These are phyloP conservation scores for Aspergillus incahuasiensis DNA, from an alignment of 495 filamentous ascomycete genomes.

Conservation along the genomic window DNA sequence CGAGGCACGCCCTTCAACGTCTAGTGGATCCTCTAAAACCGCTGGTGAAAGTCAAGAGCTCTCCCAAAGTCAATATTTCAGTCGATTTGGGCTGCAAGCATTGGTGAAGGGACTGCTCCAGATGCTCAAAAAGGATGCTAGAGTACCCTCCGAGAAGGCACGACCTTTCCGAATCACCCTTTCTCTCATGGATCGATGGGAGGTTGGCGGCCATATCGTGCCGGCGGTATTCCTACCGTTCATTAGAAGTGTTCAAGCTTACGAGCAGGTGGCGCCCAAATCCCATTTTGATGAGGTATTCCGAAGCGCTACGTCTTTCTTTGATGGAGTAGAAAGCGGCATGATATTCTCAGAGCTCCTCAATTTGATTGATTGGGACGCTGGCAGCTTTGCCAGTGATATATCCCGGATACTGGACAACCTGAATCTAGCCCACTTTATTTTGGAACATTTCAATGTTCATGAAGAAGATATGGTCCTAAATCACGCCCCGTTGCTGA, in stretches of 20 bases:
- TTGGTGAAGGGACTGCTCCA: conserved; percentile 69
- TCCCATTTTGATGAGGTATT: conserved; percentile 80
- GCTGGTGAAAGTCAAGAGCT: conserved; percentile 40
- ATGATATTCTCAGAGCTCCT: conserved; percentile 87
- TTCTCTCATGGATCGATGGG: conserved; percentile 96
- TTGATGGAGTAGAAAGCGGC: conserved; percentile 91
- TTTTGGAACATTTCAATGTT: conserved; percentile 84
- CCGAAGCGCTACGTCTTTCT: conserved; percentile 89
- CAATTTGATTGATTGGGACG: conserved; percentile 36
- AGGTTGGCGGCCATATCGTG: conserved; percentile 85
- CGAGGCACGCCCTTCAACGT: conserved; percentile 46
- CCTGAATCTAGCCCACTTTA: conserved; percentile 73
- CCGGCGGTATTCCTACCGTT: conserved; percentile 83
- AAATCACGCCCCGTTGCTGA: conserved; percentile 73
- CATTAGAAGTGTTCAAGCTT: conserved; percentile 70
- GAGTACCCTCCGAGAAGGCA: conserved; percentile 64
- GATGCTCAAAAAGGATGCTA: conserved; percentile 60
- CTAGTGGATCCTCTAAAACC: conserved; percentile 41
- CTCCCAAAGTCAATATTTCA: conserved; percentile 65
- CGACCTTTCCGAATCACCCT: conserved; percentile 86
- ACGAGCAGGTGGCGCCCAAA: conserved; percentile 56
- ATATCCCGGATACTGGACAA: conserved; percentile 42
- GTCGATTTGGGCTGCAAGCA: conserved; percentile 66
- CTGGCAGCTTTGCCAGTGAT: conserved; percentile 30
- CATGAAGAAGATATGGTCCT: conserved; percentile 93